Percentiles rank a stretch among this genome's conserved stretches.
These are phyloP conservation scores for Suhomyces guaymorum DNA, from an alignment of 1,139 yeast genomes.

Conservation along the genomic window DNA sequence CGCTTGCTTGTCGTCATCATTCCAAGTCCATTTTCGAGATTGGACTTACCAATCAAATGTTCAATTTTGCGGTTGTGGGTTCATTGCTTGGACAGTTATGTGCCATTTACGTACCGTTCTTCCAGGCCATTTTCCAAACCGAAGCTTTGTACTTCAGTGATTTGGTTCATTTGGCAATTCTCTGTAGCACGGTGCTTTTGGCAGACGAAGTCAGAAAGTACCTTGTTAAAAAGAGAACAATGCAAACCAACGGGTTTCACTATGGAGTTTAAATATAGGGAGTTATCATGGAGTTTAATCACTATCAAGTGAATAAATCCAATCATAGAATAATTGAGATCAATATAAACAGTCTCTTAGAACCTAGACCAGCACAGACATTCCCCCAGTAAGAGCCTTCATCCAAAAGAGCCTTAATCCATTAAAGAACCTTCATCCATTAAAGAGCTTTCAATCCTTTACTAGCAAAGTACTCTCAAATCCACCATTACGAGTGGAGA, in stretches of 20 bases:
- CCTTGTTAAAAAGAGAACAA: slow-evolving; percentile 16
- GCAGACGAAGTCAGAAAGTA: slow-evolving; percentile 81
- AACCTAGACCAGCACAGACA: too few relatives aligned
- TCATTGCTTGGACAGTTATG: slow-evolving; percentile 89
- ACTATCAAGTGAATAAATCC: too few relatives aligned
- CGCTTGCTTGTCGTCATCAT: slow-evolving; percentile 85
- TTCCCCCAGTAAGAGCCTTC: too few relatives aligned
- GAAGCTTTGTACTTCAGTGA: slow-evolving; percentile 78
- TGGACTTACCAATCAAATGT: slow-evolving; percentile 84
- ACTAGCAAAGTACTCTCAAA: too few relatives aligned
- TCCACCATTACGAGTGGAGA: too few relatives aligned
- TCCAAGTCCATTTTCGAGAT: slow-evolving; percentile 78
- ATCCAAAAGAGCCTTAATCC: too few relatives aligned
- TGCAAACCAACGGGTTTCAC: slow-evolving; percentile 11
- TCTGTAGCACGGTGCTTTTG: slow-evolving; percentile 80
- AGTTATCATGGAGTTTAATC: too few relatives aligned
- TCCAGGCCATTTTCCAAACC: slow-evolving; percentile 90
- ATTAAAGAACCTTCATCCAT: too few relatives aligned
- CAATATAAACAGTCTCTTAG: too few relatives aligned
- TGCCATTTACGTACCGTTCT: slow-evolving; percentile 89
- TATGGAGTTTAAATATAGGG: slow-evolving; percentile 16
- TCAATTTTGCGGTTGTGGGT: slow-evolving; percentile 88
- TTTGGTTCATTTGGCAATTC: slow-evolving; percentile 55
- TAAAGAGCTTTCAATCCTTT: too few relatives aligned
- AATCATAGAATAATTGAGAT: too few relatives aligned